Conservation (phyloP, 108 stramenopile species). For the Mediolabrus comicus region DNA sequence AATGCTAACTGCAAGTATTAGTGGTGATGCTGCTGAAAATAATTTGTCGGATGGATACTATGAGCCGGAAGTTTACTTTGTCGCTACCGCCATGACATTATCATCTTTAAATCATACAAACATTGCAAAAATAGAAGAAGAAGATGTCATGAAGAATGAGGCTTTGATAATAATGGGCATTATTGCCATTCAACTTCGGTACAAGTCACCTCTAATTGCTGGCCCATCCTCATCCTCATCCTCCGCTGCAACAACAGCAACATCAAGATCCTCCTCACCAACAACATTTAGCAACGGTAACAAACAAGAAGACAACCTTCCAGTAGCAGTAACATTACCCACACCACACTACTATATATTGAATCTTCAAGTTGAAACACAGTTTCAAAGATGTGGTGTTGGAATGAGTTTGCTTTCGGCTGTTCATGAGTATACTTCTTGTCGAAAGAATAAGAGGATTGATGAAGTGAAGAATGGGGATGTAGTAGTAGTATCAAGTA, state of each 20-base stretch:
- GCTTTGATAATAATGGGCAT: background rate
- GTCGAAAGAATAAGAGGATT: background rate
- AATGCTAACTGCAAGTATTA: no score
- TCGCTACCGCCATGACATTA: no score
- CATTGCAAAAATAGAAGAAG: no score
- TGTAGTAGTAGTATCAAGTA: background rate
- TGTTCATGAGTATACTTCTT: constrained; percentile 5
- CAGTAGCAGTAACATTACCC: constrained; percentile 1
- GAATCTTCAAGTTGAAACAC: constrained; percentile 21
- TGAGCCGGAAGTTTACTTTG: constrained; percentile 35
- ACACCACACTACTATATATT: constrained; percentile 27
- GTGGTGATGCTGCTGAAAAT: background rate
- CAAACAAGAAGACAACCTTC: background rate
- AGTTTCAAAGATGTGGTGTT: constrained; percentile 21
- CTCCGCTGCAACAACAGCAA: background rate
- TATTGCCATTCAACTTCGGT: background rate
- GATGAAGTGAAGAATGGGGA: background rate
- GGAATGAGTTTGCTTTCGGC: constrained; percentile 17
- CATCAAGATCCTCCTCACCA: background rate
- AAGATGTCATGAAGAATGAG: background rate
- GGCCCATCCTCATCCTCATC: background rate
- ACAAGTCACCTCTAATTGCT: background rate
- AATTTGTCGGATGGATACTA: background rate
- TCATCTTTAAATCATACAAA: no score
- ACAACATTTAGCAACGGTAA: background rate